Percentiles rank a stretch among this genome's conserved stretches.
These are phyloP conservation scores for Leccinum rimulosum DNA, from an alignment of 768 basidiomycete species.

Conservation along the genomic window DNA sequence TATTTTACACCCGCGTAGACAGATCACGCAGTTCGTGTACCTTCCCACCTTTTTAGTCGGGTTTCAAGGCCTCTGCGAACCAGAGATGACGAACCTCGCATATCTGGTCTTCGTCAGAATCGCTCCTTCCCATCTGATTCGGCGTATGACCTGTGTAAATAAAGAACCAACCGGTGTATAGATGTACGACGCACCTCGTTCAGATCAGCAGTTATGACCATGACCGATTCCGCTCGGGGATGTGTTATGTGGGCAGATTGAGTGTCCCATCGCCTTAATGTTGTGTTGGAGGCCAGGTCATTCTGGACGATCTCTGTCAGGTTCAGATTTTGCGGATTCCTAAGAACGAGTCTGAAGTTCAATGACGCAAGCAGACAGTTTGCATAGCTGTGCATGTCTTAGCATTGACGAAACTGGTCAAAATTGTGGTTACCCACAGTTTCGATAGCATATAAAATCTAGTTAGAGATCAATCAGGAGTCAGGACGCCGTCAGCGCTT, in stretches of 20 bases:
- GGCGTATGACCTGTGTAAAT: neutral
- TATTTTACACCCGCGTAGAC: no score
- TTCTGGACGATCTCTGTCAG: neutral
- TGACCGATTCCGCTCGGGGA: neutral
- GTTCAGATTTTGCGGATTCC: neutral
- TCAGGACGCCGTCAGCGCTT: no score
- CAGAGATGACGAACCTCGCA: neutral
- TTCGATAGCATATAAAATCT: slow-evolving; percentile 6
- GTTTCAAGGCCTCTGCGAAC: neutral
- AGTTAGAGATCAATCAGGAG: neutral
- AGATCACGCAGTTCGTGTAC: no score
- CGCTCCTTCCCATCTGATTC: neutral
- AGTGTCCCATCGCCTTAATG: neutral
- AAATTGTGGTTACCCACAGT: neutral
- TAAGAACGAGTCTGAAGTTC: slow-evolving; percentile 6
- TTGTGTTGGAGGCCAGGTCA: neutral
- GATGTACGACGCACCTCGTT: neutral
- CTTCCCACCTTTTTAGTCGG: neutral
- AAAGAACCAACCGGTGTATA: rapidly evolving
- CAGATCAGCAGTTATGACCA: neutral
- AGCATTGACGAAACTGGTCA: neutral
- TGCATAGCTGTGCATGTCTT: slow-evolving; percentile 10
- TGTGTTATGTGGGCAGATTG: neutral
- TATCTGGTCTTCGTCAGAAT: neutral
- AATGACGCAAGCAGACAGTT: slow-evolving; percentile 12